Percentiles rank a stretch among this genome's conserved stretches.
phyloP scores from a whole-genome alignment of 352 stramenopile species.

The Pythium brassicae region DNA sequence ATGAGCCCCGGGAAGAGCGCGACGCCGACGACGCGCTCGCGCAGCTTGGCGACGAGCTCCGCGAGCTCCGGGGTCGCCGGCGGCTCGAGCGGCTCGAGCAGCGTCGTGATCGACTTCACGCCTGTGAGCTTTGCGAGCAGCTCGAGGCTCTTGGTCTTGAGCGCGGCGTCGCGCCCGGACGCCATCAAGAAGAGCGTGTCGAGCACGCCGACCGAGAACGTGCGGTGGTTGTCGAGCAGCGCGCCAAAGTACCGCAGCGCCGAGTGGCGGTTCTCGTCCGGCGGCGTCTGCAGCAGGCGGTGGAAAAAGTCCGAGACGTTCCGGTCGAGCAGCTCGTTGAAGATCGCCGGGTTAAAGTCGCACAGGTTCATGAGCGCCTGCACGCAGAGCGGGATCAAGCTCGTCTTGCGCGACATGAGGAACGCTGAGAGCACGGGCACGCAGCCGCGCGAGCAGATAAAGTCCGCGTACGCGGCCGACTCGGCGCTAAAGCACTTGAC shows the following conservation, averaged over 20 bases:
- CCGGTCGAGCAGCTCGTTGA: constrained; percentile 53
- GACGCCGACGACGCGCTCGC: constrained; percentile 51
- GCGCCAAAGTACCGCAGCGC: constrained; percentile 66
- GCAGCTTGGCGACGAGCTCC: constrained; percentile 48
- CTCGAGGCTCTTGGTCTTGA: constrained; percentile 51
- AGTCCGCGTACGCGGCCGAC: constrained; percentile 48
- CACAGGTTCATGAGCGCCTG: constrained; percentile 79
- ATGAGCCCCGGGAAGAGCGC: constrained; percentile 67
- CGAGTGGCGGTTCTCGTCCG: constrained; percentile 70
- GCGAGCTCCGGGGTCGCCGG: constrained; percentile 32
- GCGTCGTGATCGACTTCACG: constrained; percentile 41
- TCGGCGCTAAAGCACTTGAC: constrained; percentile 69
- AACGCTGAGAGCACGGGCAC: constrained; percentile 56
- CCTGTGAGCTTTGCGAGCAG: constrained; percentile 50
- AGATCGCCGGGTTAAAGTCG: constrained; percentile 64
- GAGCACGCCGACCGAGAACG: constrained; percentile 49
- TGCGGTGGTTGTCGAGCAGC: constrained; percentile 49
- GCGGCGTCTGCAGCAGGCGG: constrained; percentile 64
- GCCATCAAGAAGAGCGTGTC: constrained; percentile 74
- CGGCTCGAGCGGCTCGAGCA: constrained; percentile 42
- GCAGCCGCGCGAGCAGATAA: constrained; percentile 52
- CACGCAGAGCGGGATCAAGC: constrained; percentile 53
- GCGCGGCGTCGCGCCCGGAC: constrained; percentile 41
- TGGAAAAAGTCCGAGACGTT: constrained; percentile 78
- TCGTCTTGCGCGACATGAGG: constrained; percentile 63